Base-by-base conservation (phyloP, 306 rosid genomes). In the Pyrus pyrifolia region DNA sequence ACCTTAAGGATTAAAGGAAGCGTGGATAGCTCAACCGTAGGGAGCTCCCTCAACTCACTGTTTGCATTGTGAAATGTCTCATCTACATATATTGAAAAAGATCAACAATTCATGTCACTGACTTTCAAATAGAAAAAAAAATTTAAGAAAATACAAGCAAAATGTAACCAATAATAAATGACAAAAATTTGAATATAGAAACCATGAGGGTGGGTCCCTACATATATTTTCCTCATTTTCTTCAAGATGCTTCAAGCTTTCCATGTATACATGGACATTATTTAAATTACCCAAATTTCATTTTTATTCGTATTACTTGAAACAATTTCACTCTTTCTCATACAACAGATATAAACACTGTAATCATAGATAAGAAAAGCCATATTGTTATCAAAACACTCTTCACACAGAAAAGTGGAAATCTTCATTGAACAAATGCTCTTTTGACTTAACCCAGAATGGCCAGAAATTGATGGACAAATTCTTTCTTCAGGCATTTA, bases 1-100 rank as follows among this genome's bases (percentile, higher is more conserved):
- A 55, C 98, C 97, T 94, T 94, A 42, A 87, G 95, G 80, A 94
- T 85, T 74, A 89, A 73, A 61, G 96, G 97, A 75, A 94, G 97
- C 73, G 96, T 88, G 14, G 97, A 86, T 61, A 91, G 87, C 80
- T 90, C 97, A 58, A 94, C 85, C 21, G 87, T 91, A 71, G 98
- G 98, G 87, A 91, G 88, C 77, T 94, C 98, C 82, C 91, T 94
- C 68, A 92, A 80, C 85, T 91, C 97, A 70, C 93, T 84, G 76
- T 85, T 94, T 72, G 86, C 86, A 79, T 86, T 80, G 74, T 89
- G 96, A 85, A 87, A 90, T 72, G 98, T 80, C 78, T 88, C 98
- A 67, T 81, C 98, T 94, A 77, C 57, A 85, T 53, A 62, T 46
- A 76, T 33, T 74, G 65, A 18, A 73, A 42, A 75, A n/a, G 62